Evolutionary conservation across 768 basidiomycete genomes (phyloP).

Genomic region (Phanerodontia chrysosporium): DNA sequence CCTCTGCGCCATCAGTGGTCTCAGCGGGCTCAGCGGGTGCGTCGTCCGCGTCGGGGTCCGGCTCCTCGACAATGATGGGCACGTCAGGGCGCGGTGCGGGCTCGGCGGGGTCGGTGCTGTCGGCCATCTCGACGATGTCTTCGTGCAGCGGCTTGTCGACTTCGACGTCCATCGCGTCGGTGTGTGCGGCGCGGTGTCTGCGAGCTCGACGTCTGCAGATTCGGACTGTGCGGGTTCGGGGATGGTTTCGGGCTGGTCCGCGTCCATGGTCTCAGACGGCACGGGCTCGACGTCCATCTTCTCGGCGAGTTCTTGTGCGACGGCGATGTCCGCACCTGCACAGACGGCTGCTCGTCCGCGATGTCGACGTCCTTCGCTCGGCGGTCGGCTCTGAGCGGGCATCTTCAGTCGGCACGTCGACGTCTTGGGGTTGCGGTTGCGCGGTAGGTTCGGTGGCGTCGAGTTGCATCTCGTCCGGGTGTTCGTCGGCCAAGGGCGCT

Average conservation of each 20-base stretch:
- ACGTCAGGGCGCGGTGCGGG: not conserved
- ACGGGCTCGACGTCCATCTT: not conserved
- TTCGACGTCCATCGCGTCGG: not conserved
- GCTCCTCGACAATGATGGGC: not conserved
- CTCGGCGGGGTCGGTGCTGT: not conserved
- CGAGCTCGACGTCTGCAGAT: not conserved
- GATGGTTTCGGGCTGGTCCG: not conserved
- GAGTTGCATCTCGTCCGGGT: slow-evolving; percentile 1
- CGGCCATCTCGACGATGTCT: not conserved
- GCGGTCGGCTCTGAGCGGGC: not conserved
- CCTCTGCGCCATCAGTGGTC: not conserved
- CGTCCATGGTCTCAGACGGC: not conserved
- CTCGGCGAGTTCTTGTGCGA: not conserved
- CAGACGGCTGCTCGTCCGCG: not conserved
- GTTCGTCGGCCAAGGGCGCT: too few relatives aligned
- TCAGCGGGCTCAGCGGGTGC: not conserved
- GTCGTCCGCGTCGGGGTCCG: slow-evolving; percentile 2
- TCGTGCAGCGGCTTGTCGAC: not conserved
- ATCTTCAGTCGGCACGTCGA: not conserved
- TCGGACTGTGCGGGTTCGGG: not conserved
- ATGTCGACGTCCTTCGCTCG: not conserved
- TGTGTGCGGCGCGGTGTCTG: not conserved
- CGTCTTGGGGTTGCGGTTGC: not conserved
- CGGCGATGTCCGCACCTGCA: not conserved
- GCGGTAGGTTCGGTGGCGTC: not conserved